These are phyloP conservation scores for Blastobotrys terrestris DNA, from an alignment of 805 yeast genomes.

Conservation along the genomic window DNA sequence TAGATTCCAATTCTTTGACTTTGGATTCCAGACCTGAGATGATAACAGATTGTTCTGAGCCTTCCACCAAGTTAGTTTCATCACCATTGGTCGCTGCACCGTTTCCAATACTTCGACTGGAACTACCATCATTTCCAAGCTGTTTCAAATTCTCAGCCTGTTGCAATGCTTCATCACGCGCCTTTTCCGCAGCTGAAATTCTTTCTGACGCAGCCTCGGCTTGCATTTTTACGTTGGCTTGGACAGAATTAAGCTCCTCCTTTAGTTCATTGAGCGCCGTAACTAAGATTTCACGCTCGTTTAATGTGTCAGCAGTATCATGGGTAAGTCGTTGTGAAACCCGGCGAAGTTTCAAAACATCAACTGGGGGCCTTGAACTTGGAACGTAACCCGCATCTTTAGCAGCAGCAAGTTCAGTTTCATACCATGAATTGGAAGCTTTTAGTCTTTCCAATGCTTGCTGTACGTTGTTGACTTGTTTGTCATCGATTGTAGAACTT, in stretches of 20 bases:
- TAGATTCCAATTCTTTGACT: constrained; percentile 16
- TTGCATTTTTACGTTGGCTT: constrained; percentile 19
- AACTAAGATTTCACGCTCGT: constrained; percentile 24
- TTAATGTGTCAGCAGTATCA: constrained; percentile 19
- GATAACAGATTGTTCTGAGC: not conserved
- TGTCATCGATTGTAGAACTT: constrained; percentile 2
- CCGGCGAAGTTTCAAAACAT: constrained; percentile 22
- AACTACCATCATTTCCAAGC: constrained; percentile 2
- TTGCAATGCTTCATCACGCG: constrained; percentile 16
- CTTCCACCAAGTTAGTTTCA: not conserved
- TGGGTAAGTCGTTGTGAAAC: constrained; percentile 25
- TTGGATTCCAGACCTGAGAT: constrained; percentile 5
- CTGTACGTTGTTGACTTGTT: constrained; percentile 2
- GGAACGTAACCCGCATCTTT: constrained; percentile 25
- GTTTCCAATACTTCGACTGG: not conserved
- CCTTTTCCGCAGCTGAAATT: constrained; percentile 18
- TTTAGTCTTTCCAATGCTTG: constrained; percentile 25
- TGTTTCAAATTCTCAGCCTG: not conserved
- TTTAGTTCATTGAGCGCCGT: constrained; percentile 24
- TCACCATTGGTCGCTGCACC: not conserved
- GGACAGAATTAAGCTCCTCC: constrained; percentile 23
- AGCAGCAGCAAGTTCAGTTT: constrained; percentile 24
- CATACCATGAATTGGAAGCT: constrained; percentile 29
- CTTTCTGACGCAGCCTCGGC: constrained; percentile 24
- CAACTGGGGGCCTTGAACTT: constrained; percentile 23